These are phyloP conservation scores for Stropharia rugosoannulata DNA, from an alignment of 768 basidiomycete genomes.

Conservation along the genomic window DNA sequence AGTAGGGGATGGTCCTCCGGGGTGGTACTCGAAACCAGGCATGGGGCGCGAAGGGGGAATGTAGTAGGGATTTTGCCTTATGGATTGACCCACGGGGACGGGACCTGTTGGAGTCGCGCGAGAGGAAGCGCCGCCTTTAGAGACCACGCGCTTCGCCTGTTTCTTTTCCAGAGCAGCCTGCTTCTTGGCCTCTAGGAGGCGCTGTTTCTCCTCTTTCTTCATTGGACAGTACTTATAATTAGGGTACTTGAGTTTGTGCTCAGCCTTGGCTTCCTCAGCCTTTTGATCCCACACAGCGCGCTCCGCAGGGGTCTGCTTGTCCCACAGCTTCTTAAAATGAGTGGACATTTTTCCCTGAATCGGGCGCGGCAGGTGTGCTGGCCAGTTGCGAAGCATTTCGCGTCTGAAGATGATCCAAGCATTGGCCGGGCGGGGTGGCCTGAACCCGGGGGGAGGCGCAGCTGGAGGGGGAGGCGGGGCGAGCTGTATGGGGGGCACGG, in stretches of 20 bases:
- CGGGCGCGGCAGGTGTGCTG: constrained; percentile 29
- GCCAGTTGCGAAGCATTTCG: constrained; percentile 42
- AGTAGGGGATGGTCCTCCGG: too few species aligned
- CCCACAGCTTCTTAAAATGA: constrained; percentile 66
- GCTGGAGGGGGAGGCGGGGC: neutral
- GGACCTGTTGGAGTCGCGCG: neutral
- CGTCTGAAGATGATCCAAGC: constrained; percentile 84
- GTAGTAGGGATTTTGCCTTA: too few species aligned
- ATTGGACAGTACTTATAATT: constrained; percentile 57
- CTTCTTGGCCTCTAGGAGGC: constrained; percentile 37
- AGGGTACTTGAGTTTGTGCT: constrained; percentile 52
- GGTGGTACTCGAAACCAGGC: too few species aligned
- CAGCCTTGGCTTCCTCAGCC: constrained; percentile 52
- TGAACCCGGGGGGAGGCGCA: constrained; percentile 10
- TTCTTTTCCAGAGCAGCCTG: constrained; percentile 10
- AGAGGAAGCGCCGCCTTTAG: neutral
- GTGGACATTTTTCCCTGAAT: constrained; percentile 69
- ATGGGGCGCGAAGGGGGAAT: too few species aligned
- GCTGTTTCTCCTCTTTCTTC: constrained; percentile 51
- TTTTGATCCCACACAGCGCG: constrained; percentile 50
- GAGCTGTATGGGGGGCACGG: constrained; percentile 3
- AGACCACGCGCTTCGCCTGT: neutral
- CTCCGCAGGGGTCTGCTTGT: constrained; percentile 44
- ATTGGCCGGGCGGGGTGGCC: constrained; percentile 71
- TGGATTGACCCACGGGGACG: neutral